Evolutionary conservation across 2,329 filamentous ascomycete species (phyloP).

Genomic region (Colletotrichum tanaceti): DNA sequence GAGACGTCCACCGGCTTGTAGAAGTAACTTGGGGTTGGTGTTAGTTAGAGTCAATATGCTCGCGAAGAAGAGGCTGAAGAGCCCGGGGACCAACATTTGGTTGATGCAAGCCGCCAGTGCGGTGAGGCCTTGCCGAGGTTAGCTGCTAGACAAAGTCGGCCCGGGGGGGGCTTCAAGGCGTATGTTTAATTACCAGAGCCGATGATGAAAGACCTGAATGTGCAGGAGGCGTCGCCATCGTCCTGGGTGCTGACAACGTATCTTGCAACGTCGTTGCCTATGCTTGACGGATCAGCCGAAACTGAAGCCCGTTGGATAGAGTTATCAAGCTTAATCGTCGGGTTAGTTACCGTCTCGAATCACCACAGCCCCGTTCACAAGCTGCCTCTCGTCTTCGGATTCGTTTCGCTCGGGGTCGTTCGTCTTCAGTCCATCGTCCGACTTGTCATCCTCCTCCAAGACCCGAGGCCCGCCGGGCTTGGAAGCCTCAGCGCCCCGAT

Average conservation of each 20-base stretch:
- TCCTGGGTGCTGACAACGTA: constrained; percentile 35
- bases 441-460: constrained; percentile 4
- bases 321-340: not conserved
- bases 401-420: constrained; percentile 20
- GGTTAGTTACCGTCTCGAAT: constrained; percentile 24
- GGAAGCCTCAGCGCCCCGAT: not conserved
- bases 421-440: constrained; percentile 6
- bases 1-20: constrained; percentile 39
- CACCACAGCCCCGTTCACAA: constrained; percentile 16
- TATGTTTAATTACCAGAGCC: constrained; percentile 26
- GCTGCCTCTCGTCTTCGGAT: constrained; percentile 20
- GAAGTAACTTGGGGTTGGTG: constrained; percentile 24
- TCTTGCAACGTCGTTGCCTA: constrained; percentile 35
- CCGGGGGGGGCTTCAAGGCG: too few species aligned
- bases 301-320: not conserved
- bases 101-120: constrained; percentile 39
- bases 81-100: constrained; percentile 19
- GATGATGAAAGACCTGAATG: constrained; percentile 36
- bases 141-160: not conserved
- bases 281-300: not conserved
- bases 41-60: not conserved
- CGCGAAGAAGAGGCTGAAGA: too few species aligned
- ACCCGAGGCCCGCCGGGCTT: fast-evolving
- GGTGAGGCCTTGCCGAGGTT: constrained; percentile 14
- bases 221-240: constrained; percentile 25